Evolutionary conservation across 305 asterid genomes (phyloP), one percentile per base, ranked within the genome.

Genomic region (Fraxinus sp.): DNA sequence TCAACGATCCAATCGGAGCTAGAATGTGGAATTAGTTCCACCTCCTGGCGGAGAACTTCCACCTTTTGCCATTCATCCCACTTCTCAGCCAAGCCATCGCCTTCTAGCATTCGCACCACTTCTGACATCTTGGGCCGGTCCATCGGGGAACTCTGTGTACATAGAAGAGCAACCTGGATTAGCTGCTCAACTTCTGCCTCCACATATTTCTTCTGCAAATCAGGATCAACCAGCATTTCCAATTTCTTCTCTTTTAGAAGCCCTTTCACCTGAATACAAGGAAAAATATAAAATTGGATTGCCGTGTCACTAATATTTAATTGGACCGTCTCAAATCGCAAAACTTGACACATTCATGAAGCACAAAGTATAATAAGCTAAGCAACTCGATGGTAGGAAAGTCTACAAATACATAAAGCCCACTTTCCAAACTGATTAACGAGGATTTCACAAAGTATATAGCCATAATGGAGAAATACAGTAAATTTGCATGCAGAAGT

Each of bases 31-130:
- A 84, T 86, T 11, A 89, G 89, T 35, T 90, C 93, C 3, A 87
- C 91, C 75, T 90, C 93, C 72, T 86, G 91, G 16, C 95, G 85
- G 32, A 86, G 89, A 74, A 90, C 90, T 57, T 91, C 97, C 13
- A 87, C 92, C 84, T 92, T 92, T 62, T 91, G 95, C 95, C 97
- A 92, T 32, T 92, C 94, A 55, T 91, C 94, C 97, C 97, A 91
- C 83, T 87, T 91, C 89, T 92, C 95, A 3, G 95, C 92, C 84
- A 91, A 83, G 16, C 97, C 97, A 4, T 92, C 97, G 0, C 97
- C 97, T 89, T 91, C 97, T 1, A 92, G 85, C 95, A 92, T 92
- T 74, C 94, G 83, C 49, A 92, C 97, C 32, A 92, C 95, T 5
- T 92, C 97, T 2, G 94, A 89, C 97, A 92, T 92, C 86, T 91